phyloP scores from a whole-genome alignment of 2,329 filamentous ascomycete species.

The Talaromyces sp. region DNA sequence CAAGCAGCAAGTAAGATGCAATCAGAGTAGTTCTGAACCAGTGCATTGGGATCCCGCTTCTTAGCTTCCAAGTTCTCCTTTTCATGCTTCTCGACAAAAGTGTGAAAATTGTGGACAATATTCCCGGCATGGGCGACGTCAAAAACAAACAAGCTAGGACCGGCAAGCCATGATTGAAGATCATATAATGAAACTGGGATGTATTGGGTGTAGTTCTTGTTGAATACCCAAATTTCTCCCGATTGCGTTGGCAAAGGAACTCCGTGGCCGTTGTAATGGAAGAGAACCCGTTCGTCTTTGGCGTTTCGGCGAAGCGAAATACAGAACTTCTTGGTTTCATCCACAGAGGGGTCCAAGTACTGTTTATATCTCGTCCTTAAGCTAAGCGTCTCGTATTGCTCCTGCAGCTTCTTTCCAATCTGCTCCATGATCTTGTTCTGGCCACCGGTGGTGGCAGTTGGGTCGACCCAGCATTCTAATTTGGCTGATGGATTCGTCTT shows the following conservation, averaged over 20 bases:
- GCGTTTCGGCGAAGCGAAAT: conserved; percentile 83
- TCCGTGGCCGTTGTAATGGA: conserved; percentile 97
- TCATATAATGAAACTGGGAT: conserved; percentile 96
- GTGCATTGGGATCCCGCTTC: conserved; percentile 65
- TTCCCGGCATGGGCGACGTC: conserved; percentile 96
- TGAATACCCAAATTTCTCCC: conserved; percentile 99
- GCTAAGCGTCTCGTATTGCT: conserved; percentile 92
- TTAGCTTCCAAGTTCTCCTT: conserved; percentile 74
- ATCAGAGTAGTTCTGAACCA: conserved; percentile 64
- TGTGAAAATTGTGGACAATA: conserved; percentile 89
- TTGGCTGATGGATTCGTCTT: conserved; percentile 92
- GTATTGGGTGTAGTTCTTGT: conserved; percentile 97
- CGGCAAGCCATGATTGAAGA: conserved; percentile 89
- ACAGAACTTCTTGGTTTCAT: conserved; percentile 96
- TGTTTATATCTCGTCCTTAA: conserved; percentile 97
- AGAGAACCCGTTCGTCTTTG: conserved; percentile 91
- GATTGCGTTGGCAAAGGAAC: conserved; percentile 93
- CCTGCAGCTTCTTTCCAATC: conserved; percentile 92
- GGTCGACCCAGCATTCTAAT: conserved; percentile 95
- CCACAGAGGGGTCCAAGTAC: conserved; percentile 90
- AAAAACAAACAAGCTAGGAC: conserved; percentile 94
- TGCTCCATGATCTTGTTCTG: conserved; percentile 79
- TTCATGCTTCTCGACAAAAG: conserved; percentile 92
- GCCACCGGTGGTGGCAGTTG: conserved; percentile 69
- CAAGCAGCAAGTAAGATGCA: conserved; percentile 92